These are phyloP conservation scores for Macrolepiota albuminosa DNA, from an alignment of 768 basidiomycete genomes.

Conservation along the genomic window DNA sequence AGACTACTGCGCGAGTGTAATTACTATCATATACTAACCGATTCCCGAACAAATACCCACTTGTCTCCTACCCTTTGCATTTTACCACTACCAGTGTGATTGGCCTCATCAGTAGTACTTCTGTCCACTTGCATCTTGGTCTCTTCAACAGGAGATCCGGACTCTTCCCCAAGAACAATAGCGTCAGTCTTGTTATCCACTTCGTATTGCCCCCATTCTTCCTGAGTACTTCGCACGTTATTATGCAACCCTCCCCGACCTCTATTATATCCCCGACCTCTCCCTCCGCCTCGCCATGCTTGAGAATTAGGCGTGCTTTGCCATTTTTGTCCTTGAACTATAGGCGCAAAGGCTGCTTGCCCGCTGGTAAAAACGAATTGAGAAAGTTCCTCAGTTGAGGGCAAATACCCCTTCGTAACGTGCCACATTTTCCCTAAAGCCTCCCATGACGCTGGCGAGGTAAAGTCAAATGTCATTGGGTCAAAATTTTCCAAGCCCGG, in stretches of 20 bases:
- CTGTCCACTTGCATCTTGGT: conserved; percentile 9
- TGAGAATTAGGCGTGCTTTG: conserved; percentile 12
- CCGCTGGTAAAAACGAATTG: conserved; percentile 54
- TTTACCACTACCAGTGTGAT: conserved; percentile 32
- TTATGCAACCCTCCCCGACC: conserved; percentile 40
- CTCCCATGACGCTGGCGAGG: conserved; percentile 73
- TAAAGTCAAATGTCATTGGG: conserved; percentile 67
- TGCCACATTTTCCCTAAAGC: conserved; percentile 76
- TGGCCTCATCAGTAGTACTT: conserved; percentile 1
- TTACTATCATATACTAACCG: conserved; percentile 21
- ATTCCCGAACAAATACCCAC: conserved; percentile 63
- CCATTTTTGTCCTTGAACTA: conserved; percentile 20
- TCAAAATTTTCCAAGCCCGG: conserved; percentile 66
- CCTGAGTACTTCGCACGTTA: conserved; percentile 42
- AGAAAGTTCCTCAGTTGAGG: conserved; percentile 75
- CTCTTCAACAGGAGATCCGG: conserved; percentile 13
- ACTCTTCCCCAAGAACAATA: conserved; percentile 51
- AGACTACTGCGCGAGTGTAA: conserved; percentile 19
- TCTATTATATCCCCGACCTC: conserved; percentile 30
- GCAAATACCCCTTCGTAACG: conserved; percentile 59
- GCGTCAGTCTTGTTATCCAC: conserved; percentile 46
- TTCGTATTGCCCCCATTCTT: conserved; percentile 28
- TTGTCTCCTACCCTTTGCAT: conserved; percentile 72
- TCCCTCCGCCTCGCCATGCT: conserved; percentile 24
- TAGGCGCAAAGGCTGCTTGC: conserved; percentile 19